Conservation (phyloP, 2,329 filamentous ascomycete genomes). For the Microsporum canis region DNA sequence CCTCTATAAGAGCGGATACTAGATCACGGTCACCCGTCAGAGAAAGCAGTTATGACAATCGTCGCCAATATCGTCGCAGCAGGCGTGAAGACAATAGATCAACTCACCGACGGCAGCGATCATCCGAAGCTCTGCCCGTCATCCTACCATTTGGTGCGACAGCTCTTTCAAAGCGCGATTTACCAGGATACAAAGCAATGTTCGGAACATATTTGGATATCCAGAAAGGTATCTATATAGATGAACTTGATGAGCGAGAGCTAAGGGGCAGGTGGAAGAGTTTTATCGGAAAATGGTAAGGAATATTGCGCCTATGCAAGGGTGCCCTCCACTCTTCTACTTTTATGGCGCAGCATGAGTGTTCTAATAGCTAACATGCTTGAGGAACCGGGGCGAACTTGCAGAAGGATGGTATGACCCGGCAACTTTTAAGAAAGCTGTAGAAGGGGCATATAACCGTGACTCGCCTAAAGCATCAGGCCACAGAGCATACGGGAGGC, state of each 20-base stretch:
- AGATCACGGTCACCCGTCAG: constrained; percentile 19
- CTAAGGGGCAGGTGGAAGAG: constrained; percentile 82
- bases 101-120: constrained; percentile 8
- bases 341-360: neutral
- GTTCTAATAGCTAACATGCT: constrained; percentile 35
- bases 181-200: constrained; percentile 54
- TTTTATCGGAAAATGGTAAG: constrained; percentile 75
- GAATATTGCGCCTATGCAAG: constrained; percentile 2
- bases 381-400: constrained; percentile 71
- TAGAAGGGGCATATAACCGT: constrained; percentile 18
- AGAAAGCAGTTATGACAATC: constrained; percentile 26
- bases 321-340: neutral
- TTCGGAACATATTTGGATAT: constrained; percentile 79
- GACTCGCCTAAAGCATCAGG: neutral
- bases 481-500: neutral
- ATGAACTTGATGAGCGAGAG: constrained; percentile 62
- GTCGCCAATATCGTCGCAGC: constrained; percentile 22
- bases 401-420: constrained; percentile 92
- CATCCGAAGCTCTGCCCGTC: constrained; percentile 16
- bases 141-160: constrained; percentile 56
- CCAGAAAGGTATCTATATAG: constrained; percentile 65
- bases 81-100: constrained; percentile 5
- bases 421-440: constrained; percentile 49
- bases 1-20: constrained; percentile 6
- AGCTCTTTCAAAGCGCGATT: constrained; percentile 56